Evolutionary conservation across 345 rosid species (phyloP).

Genomic region (Nasturtium officinale): DNA sequence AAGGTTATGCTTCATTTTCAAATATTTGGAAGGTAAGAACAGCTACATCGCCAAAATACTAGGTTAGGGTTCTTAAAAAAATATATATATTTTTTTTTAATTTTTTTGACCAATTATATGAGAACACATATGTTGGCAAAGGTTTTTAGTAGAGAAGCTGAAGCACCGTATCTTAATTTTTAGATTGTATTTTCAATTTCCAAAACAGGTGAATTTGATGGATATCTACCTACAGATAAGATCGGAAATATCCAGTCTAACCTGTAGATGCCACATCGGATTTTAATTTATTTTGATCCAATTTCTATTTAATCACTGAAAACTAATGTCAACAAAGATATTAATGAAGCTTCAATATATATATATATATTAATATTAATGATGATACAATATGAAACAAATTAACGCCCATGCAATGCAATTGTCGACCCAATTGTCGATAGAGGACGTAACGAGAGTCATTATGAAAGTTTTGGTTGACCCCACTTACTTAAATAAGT

Average conservation of each 20-base stretch:
- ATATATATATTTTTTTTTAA: too few relatives aligned
- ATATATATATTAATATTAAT: too few relatives aligned
- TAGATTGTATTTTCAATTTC: background rate
- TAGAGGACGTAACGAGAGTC: conserved; percentile 22
- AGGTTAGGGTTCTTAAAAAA: too few relatives aligned
- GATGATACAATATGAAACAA: background rate
- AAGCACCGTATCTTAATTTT: too few relatives aligned
- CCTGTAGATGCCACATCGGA: background rate
- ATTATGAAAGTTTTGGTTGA: conserved; percentile 29
- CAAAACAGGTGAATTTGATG: conserved; percentile 15
- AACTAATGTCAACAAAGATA: background rate
- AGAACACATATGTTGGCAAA: too few relatives aligned
- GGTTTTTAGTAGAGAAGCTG: too few relatives aligned
- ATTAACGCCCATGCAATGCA: conserved; percentile 38
- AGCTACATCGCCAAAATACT: too few relatives aligned
- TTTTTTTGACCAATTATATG: too few relatives aligned
- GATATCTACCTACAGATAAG: conserved; percentile 21
- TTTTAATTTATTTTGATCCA: background rate
- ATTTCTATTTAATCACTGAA: background rate
- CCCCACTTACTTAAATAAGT: conserved; percentile 19
- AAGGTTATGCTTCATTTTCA: background rate
- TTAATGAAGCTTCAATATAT: background rate
- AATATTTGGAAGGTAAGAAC: too few relatives aligned
- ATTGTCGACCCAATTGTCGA: too few relatives aligned
- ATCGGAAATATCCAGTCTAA: conserved; percentile 11